These are phyloP conservation scores for Botrytis hyacinthi DNA, from an alignment of 2,329 filamentous ascomycete genomes.

Conservation along the genomic window DNA sequence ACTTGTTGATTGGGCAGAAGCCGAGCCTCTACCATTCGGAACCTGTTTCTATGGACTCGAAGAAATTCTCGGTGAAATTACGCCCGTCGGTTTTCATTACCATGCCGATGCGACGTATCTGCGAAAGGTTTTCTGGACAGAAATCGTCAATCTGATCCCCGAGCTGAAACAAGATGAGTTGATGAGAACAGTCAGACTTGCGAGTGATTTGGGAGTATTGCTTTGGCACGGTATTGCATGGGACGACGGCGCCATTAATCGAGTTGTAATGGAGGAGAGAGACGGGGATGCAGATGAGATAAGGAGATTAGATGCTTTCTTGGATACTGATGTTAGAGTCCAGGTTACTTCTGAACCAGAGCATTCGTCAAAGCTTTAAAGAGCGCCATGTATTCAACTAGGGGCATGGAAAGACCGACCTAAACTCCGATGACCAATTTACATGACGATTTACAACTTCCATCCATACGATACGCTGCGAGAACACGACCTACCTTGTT, in stretches of 20 bases:
- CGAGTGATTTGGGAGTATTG: constrained; percentile 54
- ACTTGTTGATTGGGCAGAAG: constrained; percentile 64
- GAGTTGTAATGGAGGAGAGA: constrained; percentile 51
- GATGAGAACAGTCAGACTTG: constrained; percentile 42
- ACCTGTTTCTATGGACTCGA: constrained; percentile 60
- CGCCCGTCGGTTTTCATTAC: constrained; percentile 41
- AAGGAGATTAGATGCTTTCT: constrained; percentile 46
- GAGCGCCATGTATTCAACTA: neutral
- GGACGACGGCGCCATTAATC: constrained; percentile 57
- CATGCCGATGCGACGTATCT: constrained; percentile 45
- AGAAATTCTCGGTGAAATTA: constrained; percentile 53
- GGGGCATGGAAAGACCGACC: neutral
- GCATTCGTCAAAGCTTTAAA: neutral
- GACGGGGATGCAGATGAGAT: constrained; percentile 53
- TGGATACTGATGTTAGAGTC: constrained; percentile 20
- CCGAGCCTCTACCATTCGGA: constrained; percentile 59
- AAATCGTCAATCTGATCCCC: constrained; percentile 41
- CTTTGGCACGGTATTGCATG: constrained; percentile 65
- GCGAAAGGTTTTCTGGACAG: constrained; percentile 51
- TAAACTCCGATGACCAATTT: neutral
- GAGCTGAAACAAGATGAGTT: constrained; percentile 31
- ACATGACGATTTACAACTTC: neutral
- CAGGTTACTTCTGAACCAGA: too few relatives aligned
- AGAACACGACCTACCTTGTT: neutral
- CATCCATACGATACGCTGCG: neutral